Percentiles rank a stretch among this genome's conserved stretches.
phyloP scores from a whole-genome alignment of 2,329 filamentous ascomycete genomes.

The Ophiocordyceps unilateralis region DNA sequence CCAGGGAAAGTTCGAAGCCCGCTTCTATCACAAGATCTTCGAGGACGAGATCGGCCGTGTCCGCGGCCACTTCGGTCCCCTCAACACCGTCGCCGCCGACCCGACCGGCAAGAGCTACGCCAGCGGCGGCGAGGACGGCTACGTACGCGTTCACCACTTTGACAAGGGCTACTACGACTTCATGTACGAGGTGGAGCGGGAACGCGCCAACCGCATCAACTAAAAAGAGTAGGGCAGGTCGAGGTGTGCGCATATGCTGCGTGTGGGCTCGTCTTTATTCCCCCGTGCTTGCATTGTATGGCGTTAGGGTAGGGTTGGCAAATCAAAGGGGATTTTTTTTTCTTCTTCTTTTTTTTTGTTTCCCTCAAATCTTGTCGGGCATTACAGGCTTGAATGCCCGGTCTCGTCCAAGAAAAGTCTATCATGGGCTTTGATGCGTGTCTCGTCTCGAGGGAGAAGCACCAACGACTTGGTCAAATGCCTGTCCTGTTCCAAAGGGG shows the following conservation, averaged over 20 bases:
- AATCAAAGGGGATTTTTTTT: too few relatives aligned
- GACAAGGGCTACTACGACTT: slow-evolving; percentile 99
- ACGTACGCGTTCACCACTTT: slow-evolving; percentile 96
- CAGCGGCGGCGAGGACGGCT: slow-evolving; percentile 92
- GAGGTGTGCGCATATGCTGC: background rate
- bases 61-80: slow-evolving; percentile 86
- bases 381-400: too few relatives aligned
- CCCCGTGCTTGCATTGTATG: slow-evolving; percentile 25
- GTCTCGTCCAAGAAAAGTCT: too few relatives aligned
- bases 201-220: slow-evolving; percentile 36
- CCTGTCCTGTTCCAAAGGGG: too few relatives aligned
- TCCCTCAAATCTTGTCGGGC: too few relatives aligned
- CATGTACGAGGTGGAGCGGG: slow-evolving; percentile 94
- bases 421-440: too few relatives aligned
- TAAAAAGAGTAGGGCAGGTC: slow-evolving; percentile 6
- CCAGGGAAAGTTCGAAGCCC: slow-evolving; percentile 97
- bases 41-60: slow-evolving; percentile 97
- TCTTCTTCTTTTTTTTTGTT: too few relatives aligned
- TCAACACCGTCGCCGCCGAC: slow-evolving; percentile 92
- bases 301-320: slow-evolving; percentile 15
- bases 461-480: too few relatives aligned
- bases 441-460: too few relatives aligned
- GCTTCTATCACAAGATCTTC: slow-evolving; percentile 99
- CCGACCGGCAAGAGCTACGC: slow-evolving; percentile 86
- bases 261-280: slow-evolving; percentile 11